phyloP scores from a whole-genome alignment of 805 yeast genomes.

The Teunomyces stri region DNA sequence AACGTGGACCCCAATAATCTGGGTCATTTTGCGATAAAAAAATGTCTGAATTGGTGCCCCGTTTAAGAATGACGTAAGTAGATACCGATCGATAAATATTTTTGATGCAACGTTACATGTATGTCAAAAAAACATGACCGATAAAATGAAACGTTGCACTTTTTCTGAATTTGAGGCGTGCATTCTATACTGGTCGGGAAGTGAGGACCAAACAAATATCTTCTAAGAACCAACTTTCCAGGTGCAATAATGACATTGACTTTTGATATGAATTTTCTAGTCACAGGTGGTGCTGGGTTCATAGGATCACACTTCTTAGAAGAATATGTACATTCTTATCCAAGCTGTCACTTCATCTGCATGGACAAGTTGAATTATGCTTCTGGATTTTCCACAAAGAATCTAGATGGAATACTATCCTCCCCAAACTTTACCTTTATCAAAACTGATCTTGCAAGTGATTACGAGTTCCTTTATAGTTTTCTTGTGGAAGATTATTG shows the following conservation, averaged over 20 bases:
- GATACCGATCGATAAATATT: neutral
- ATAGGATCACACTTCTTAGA: conserved; percentile 50
- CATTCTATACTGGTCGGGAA: no score
- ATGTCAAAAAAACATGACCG: neutral
- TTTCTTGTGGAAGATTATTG: conserved; percentile 14
- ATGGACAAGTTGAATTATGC: conserved; percentile 50
- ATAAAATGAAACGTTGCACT: conserved; percentile 1
- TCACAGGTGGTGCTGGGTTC: conserved; percentile 60
- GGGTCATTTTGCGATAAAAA: neutral
- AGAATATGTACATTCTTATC: conserved; percentile 27
- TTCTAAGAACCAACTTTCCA: neutral
- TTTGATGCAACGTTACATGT: conserved; percentile 11
- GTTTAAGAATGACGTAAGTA: neutral
- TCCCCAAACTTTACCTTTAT: conserved; percentile 22
- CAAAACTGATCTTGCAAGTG: conserved; percentile 36
- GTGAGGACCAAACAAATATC: no score
- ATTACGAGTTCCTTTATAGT: conserved; percentile 16
- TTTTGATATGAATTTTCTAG: conserved; percentile 26
- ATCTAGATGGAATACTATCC: conserved; percentile 9
- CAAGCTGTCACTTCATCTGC: conserved; percentile 37
- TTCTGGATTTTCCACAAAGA: conserved; percentile 27
- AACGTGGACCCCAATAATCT: neutral
- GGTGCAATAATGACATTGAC: neutral
- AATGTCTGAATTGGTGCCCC: neutral
- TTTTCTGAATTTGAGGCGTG: neutral